Conservation (phyloP, 768 basidiomycete genomes). For the Leccinum pellstonianum region DNA sequence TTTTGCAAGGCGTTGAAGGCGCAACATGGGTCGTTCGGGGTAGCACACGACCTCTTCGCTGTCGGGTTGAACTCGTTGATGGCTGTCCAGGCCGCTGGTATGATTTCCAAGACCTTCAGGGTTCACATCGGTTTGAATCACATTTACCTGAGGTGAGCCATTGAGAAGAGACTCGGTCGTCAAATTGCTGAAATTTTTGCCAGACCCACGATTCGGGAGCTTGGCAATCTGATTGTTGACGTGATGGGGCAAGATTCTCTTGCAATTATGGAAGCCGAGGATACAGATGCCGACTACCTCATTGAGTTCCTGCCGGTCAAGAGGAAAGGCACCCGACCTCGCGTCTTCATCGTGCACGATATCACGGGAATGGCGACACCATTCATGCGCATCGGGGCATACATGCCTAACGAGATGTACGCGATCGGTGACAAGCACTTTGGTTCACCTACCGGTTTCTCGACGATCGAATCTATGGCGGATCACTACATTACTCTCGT, state of each 20-base stretch:
- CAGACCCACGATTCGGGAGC: slow-evolving; percentile 29
- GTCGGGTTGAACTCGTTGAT: slow-evolving; percentile 32
- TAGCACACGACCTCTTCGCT: slow-evolving; percentile 30
- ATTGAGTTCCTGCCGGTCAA: slow-evolving; percentile 32
- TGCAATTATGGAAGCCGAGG: no score
- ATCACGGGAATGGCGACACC: slow-evolving; percentile 34
- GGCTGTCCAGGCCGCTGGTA: slow-evolving; percentile 33
- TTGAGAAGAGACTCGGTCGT: neutral
- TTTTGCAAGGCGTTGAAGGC: slow-evolving; percentile 26
- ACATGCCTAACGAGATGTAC: slow-evolving; percentile 34
- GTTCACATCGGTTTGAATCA: slow-evolving; percentile 32
- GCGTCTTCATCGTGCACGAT: slow-evolving; percentile 31
- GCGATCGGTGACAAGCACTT: slow-evolving; percentile 35
- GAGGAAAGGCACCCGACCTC: slow-evolving; percentile 30
- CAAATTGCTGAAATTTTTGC: neutral
- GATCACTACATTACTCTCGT: slow-evolving; percentile 34
- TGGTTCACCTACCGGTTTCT: slow-evolving; percentile 30
- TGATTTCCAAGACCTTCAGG: slow-evolving; percentile 29
- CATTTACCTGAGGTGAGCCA: slow-evolving; percentile 28
- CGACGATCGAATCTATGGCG: slow-evolving; percentile 30
- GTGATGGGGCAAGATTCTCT: no score
- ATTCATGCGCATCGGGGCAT: slow-evolving; percentile 33
- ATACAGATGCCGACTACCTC: slow-evolving; percentile 20
- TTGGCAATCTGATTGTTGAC: slow-evolving; percentile 27
- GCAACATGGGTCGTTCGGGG: slow-evolving; percentile 23